Conservation (phyloP, 805 yeast species). For the Candida manassasensis region DNA sequence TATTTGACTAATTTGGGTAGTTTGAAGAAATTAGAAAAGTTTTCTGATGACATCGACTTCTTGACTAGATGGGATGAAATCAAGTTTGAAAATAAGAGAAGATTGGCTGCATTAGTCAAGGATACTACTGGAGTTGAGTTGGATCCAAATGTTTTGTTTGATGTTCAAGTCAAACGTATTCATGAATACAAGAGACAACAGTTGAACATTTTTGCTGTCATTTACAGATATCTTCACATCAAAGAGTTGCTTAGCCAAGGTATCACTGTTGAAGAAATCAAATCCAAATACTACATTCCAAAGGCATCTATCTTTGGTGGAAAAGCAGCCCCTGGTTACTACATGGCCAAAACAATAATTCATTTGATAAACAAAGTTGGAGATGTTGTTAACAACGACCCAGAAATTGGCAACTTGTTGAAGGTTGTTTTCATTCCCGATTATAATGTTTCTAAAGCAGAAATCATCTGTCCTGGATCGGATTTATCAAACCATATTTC, state of each 20-base stretch:
- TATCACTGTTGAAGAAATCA: slow-evolving; percentile 37
- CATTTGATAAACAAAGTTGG: slow-evolving; percentile 80
- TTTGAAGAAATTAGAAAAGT: slow-evolving; percentile 63
- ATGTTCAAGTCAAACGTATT: slow-evolving; percentile 89
- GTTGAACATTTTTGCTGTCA: slow-evolving; percentile 84
- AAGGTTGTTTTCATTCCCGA: slow-evolving; percentile 89
- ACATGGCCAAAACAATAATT: slow-evolving; percentile 88
- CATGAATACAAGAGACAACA: slow-evolving; percentile 97
- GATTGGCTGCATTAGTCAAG: slow-evolving; percentile 64
- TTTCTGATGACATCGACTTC: slow-evolving; percentile 64
- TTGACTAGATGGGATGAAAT: slow-evolving; percentile 65
- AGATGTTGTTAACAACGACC: slow-evolving; percentile 73
- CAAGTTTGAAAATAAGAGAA: slow-evolving; percentile 64
- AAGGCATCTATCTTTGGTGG: slow-evolving; percentile 87
- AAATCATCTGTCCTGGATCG: slow-evolving; percentile 82
- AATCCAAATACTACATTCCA: slow-evolving; percentile 62
- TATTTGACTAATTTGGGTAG: slow-evolving; percentile 64
- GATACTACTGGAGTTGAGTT: slow-evolving; percentile 59
- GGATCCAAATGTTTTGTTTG: slow-evolving; percentile 74
- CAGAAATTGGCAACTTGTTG: slow-evolving; percentile 66
- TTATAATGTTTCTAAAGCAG: slow-evolving; percentile 92
- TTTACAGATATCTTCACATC: slow-evolving; percentile 73
- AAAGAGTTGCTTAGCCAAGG: slow-evolving; percentile 59
- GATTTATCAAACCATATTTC: slow-evolving; percentile 92
- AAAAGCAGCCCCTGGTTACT: slow-evolving; percentile 96